phyloP scores from a whole-genome alignment of 768 basidiomycete genomes.

The Mycena galericulata region DNA sequence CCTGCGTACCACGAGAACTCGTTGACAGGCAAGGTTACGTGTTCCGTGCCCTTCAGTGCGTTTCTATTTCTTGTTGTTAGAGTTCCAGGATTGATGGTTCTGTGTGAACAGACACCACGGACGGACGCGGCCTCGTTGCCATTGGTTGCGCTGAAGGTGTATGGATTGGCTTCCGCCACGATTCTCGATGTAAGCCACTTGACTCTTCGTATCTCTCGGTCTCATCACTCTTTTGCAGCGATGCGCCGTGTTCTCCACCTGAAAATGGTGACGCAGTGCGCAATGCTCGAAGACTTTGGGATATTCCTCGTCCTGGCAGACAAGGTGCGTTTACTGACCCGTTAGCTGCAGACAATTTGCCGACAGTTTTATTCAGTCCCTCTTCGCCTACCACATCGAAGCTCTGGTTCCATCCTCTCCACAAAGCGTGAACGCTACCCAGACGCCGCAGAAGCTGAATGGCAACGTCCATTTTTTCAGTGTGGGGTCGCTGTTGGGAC shows the following conservation, averaged over 20 bases:
- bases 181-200: conserved; percentile 76
- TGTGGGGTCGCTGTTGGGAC: conserved; percentile 86
- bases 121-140: conserved; percentile 88
- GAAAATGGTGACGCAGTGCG: conserved; percentile 94
- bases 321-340: conserved; percentile 61
- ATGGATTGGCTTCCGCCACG: conserved; percentile 96
- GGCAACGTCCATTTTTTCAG: conserved; percentile 97
- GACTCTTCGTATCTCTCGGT: neutral
- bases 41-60: conserved; percentile 92
- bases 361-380: conserved; percentile 57
- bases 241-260: conserved; percentile 94
- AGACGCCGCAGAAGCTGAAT: conserved; percentile 91
- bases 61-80: conserved; percentile 41
- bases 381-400: conserved; percentile 96
- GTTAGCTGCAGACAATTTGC: neutral
- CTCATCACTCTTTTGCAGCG: conserved; percentile 57
- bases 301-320: conserved; percentile 96
- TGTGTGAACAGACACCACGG: conserved; percentile 73
- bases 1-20: conserved; percentile 79
- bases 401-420: conserved; percentile 92
- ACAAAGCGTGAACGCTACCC: conserved; percentile 71
- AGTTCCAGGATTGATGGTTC: neutral
- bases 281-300: conserved; percentile 95
- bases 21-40: conserved; percentile 89
- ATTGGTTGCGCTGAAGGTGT: conserved; percentile 97